These are phyloP conservation scores for Oenanthe sinensis DNA, from an alignment of 129 eudicot genomes.

Conservation along the genomic window DNA sequence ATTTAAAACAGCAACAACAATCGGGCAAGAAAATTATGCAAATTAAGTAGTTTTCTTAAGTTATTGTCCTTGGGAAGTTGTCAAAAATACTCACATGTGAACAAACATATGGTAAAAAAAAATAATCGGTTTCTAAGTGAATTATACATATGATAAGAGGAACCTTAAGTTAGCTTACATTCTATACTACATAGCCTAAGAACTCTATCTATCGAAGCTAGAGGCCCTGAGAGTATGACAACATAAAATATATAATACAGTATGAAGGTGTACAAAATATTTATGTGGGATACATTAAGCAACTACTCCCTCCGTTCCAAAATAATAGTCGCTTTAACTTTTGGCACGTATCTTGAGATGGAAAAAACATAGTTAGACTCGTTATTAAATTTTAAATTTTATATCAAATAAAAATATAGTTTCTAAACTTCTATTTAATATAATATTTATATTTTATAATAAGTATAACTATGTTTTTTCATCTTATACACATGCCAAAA, in stretches of 20 bases:
- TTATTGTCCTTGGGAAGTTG: background rate
- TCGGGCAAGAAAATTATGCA: background rate
- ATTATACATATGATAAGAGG: background rate
- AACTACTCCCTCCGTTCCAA: background rate
- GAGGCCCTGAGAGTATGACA: background rate
- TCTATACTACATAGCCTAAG: background rate
- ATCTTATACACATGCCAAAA: background rate
- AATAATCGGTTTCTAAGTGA: background rate
- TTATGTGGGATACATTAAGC: background rate
- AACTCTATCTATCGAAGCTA: background rate
- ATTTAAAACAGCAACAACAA: background rate
- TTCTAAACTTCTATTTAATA: no score
- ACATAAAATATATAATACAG: background rate
- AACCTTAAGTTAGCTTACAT: background rate
- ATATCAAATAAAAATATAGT: no score
- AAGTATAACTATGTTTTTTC: no score
- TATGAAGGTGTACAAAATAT: background rate
- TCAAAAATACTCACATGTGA: background rate
- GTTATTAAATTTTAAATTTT: no score
- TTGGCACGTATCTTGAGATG: no score
- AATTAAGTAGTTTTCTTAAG: background rate
- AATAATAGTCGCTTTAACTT: no score
- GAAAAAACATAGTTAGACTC: no score
- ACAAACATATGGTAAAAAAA: background rate
- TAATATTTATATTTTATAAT: no score